These are phyloP conservation scores for Xylaria sp. DNA, from an alignment of 2,329 filamentous ascomycete species.

Conservation along the genomic window DNA sequence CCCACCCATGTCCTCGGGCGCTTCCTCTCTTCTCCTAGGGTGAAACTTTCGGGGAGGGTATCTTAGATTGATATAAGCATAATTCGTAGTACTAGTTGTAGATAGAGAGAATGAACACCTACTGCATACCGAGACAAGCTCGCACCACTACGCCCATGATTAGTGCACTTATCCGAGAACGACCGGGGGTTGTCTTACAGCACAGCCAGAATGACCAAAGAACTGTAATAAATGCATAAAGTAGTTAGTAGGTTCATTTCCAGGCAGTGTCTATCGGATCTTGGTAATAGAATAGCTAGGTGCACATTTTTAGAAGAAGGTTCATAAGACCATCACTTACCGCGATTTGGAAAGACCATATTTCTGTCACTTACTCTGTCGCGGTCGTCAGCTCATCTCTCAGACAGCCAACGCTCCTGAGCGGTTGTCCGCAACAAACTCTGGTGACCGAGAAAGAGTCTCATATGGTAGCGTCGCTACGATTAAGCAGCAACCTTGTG, in stretches of 20 bases:
- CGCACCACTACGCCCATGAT: conserved; percentile 38
- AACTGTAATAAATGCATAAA: conserved; percentile 31
- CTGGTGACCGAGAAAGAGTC: background rate
- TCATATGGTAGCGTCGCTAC: background rate
- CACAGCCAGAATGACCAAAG: conserved; percentile 45
- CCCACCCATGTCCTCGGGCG: background rate
- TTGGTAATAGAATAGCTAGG: background rate
- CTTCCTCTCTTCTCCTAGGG: conserved; percentile 28
- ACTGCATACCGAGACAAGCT: conserved; percentile 43
- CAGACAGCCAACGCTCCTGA: background rate
- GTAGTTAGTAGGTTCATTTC: background rate
- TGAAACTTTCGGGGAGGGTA: conserved; percentile 45
- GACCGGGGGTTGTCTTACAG: conserved; percentile 33
- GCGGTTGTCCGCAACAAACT: background rate
- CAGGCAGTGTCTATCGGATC: too few species aligned
- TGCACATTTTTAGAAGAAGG: background rate
- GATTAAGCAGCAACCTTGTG: background rate
- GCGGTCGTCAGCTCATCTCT: background rate
- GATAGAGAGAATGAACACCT: conserved; percentile 11
- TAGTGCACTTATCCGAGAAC: conserved; percentile 1
- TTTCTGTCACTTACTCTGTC: conserved; percentile 5
- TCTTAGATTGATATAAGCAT: conserved; percentile 35
- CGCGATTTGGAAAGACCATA: conserved; percentile 19
- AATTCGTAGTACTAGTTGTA: too few species aligned
- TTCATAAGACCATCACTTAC: conserved; percentile 14